phyloP scores from a whole-genome alignment of 2,329 filamentous ascomycete species.

The Neofusicoccum laricinum region DNA sequence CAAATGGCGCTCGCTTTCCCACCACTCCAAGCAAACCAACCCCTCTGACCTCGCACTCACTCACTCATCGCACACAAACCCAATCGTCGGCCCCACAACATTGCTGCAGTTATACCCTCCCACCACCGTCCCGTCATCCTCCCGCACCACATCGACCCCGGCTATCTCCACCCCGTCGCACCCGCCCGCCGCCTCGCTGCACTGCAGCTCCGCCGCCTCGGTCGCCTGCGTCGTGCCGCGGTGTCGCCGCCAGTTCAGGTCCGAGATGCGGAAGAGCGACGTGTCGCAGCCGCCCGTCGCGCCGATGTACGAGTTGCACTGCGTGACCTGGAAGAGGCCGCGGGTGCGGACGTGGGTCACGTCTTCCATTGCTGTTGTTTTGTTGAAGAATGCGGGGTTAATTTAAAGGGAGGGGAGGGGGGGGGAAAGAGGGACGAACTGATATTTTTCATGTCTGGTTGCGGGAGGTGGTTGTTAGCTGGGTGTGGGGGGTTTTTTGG shows the following conservation, averaged over 20 bases:
- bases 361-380: neutral
- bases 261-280: constrained; percentile 38
- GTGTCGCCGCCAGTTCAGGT: constrained; percentile 29
- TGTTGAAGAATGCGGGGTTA: neutral
- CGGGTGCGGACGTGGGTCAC: neutral
- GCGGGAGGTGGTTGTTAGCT: too few species aligned
- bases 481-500: too few species aligned
- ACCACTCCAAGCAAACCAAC: too few species aligned
- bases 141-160: neutral
- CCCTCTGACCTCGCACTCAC: neutral
- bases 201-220: neutral
- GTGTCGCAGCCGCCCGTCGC: constrained; percentile 39
- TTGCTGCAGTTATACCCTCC: neutral
- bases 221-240: constrained; percentile 26
- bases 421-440: neutral
- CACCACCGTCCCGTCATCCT: neutral
- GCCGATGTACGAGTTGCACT: constrained; percentile 39
- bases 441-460: neutral
- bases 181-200: neutral
- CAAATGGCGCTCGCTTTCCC: too few species aligned
- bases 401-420: neutral
- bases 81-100: neutral
- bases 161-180: neutral
- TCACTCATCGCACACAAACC: neutral
- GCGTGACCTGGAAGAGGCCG: constrained; percentile 31